Evolutionary conservation across 2,329 filamentous ascomycete species (phyloP).

Genomic region (Rhexocercosporidium sp.): DNA sequence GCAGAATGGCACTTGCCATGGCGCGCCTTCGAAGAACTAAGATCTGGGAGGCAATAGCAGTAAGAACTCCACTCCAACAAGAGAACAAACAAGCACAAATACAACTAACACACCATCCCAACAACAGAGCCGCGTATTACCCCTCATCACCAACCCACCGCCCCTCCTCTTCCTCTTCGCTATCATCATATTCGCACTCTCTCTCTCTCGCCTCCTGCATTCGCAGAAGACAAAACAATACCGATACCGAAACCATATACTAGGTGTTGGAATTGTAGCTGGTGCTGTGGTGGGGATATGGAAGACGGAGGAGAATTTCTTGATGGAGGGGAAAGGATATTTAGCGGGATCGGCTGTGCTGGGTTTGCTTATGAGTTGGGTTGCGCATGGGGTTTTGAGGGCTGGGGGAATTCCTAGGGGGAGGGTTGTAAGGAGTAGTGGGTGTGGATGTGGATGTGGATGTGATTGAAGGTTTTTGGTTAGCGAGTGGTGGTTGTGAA

Average conservation of each 20-base stretch:
- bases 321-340: background rate
- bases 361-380: background rate
- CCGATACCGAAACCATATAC: background rate
- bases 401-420: background rate
- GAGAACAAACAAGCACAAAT: background rate
- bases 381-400: background rate
- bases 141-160: background rate
- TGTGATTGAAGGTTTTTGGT: no score
- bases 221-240: background rate
- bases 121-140: background rate
- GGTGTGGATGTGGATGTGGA: no score
- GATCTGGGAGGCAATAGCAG: background rate
- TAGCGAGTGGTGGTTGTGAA: no score
- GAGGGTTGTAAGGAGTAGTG: no score
- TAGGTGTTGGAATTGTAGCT: background rate
- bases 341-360: background rate
- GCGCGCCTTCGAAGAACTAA: background rate
- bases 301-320: background rate
- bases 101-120: background rate
- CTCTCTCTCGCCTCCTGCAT: background rate
- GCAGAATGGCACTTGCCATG: background rate
- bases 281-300: background rate
- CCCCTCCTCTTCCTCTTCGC: background rate
- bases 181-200: no score
- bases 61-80: background rate